These are phyloP conservation scores for Entrophospora sp. DNA, from an alignment of 192 early-diverging fungal genomes.

Conservation along the genomic window DNA sequence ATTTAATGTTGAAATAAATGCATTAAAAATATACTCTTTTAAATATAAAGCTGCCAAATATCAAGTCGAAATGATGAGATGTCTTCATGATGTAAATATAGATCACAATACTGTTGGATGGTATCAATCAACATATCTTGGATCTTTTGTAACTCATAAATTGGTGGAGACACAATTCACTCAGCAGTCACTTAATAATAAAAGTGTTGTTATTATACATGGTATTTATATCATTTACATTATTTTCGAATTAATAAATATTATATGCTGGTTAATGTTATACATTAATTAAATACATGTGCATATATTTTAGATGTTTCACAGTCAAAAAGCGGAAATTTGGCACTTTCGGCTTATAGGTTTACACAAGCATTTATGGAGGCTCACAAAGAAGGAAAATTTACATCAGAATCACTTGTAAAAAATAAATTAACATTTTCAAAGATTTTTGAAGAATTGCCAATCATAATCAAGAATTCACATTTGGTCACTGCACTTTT, in stretches of 20 bases:
- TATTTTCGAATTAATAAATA: neutral
- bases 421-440: conserved; percentile 73
- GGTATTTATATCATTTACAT: conserved; percentile 24
- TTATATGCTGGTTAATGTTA: neutral
- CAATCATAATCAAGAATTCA: conserved; percentile 80
- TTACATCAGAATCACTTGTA: conserved; percentile 73
- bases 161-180: conserved; percentile 85
- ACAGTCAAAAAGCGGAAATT: conserved; percentile 74
- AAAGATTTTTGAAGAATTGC: conserved; percentile 84
- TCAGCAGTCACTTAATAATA: conserved; percentile 70
- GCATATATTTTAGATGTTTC: conserved; percentile 68
- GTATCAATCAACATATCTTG: conserved; percentile 88
- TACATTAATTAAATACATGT: too few relatives aligned
- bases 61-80: conserved; percentile 89
- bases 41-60: conserved; percentile 67
- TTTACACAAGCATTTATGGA: conserved; percentile 80
- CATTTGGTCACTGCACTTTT: conserved; percentile 71
- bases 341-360: conserved; percentile 80
- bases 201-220: conserved; percentile 89
- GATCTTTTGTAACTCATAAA: conserved; percentile 81
- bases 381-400: conserved; percentile 71
- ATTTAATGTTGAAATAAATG: too few relatives aligned
- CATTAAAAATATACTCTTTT: too few relatives aligned
- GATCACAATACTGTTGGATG: conserved; percentile 97
- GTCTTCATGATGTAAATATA: conserved; percentile 86